These are phyloP conservation scores for Aspergillus vadensis DNA, from an alignment of 2,329 filamentous ascomycete genomes.

Conservation along the genomic window DNA sequence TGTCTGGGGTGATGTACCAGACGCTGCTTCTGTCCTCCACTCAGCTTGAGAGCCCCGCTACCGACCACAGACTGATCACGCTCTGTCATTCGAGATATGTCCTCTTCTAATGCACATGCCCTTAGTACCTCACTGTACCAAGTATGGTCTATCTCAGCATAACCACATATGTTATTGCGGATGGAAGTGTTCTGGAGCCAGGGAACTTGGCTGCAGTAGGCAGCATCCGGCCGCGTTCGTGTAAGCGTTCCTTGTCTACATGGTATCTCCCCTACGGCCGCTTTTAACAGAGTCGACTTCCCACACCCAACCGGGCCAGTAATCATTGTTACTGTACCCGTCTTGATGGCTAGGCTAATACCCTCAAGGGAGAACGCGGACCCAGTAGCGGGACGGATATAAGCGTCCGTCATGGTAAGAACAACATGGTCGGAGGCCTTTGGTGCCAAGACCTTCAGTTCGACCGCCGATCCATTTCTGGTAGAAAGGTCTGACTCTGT, in stretches of 20 bases:
- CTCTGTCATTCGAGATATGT: constrained; percentile 49
- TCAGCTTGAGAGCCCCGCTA: neutral
- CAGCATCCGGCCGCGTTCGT: neutral
- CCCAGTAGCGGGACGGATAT: neutral
- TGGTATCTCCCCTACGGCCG: neutral
- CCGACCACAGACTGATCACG: neutral
- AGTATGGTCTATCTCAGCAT: constrained; percentile 67
- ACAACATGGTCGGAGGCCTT: neutral
- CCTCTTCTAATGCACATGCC: constrained; percentile 71
- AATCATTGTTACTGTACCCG: neutral
- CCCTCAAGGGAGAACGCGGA: neutral
- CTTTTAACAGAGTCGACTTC: constrained; percentile 1
- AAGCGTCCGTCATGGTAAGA: neutral
- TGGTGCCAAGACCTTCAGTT: neutral
- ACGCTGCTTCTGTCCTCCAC: constrained; percentile 5
- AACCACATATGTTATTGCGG: constrained; percentile 64
- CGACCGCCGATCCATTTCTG: neutral
- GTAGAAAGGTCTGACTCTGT: neutral
- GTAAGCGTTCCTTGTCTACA: neutral
- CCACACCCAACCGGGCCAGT: neutral
- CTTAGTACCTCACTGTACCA: constrained; percentile 69
- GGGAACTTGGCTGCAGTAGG: constrained; percentile 59
- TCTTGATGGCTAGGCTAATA: neutral
- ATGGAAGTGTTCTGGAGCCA: constrained; percentile 81
- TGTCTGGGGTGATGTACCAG: neutral